Base-by-base conservation (phyloP, 2,329 filamentous ascomycete species). In the Hysterium pulicare region DNA sequence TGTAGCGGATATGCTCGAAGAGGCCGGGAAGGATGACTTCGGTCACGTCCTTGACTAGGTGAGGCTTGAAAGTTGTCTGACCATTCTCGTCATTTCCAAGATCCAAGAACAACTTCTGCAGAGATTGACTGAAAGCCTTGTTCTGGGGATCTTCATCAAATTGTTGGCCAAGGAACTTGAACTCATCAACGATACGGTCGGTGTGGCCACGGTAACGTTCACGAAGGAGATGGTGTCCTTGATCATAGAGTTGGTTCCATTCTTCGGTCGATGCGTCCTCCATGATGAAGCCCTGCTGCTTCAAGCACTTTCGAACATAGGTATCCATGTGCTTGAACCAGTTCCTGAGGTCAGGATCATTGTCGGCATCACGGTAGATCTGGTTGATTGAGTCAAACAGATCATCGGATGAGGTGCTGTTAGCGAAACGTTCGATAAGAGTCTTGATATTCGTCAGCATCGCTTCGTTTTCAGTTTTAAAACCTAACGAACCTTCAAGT, bases 341-440 rank as follows among this genome's bases (percentile, higher is more conserved):
- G 44, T 81, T 74, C 68, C 84, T 89, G 41, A 98, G 79, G 61
- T 97, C 88, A 0, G 84, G 81, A 53, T 98, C 93, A 16, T 77
- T 77, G 50, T 97, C 88, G 4, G 93, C 90, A 64, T 95, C 88
- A 38, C 75, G 74, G 73, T 97, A 97, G 55, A 98, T 84, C 50
- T 82, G 79, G 53, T 90, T 84, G 66, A 98, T 84, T 0, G 90
- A 82, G 15, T 86, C 83, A 71, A 93, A 89, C 3, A 97, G 73
- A 53, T 95, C 88, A 50, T 94, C 85, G 24, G 83, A 82, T 0
- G 90, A 96, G 7, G 93, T 97, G 59, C 84, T 84, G 68, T 98
- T 97, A 62, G 93, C 93, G 57, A 96, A 97, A 36, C 93, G 86
- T 74, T 97, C 93, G 53, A 98, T 83, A 16, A 98, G 75, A 7